phyloP scores from a whole-genome alignment of 2,329 filamentous ascomycete species.

The Aspergillus carbonarius region DNA sequence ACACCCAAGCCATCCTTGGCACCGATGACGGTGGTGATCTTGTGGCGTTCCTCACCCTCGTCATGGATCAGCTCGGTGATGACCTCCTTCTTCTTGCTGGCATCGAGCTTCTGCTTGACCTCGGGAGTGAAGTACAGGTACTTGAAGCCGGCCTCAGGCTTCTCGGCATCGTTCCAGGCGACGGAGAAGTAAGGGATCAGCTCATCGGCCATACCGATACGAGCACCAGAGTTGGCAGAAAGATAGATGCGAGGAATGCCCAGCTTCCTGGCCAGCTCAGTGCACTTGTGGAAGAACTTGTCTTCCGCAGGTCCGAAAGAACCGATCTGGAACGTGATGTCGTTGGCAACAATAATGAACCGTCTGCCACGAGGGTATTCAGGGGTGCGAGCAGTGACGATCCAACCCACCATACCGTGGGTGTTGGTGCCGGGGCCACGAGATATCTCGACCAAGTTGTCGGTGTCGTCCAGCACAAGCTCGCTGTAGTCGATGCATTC shows the following conservation, averaged over 20 bases:
- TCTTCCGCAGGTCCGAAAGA: slow-evolving; percentile 96
- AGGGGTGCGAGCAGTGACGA: slow-evolving; percentile 89
- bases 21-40: slow-evolving; percentile 91
- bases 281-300: slow-evolving; percentile 99
- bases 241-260: slow-evolving; percentile 97
- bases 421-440: slow-evolving; percentile 93
- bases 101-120: slow-evolving; percentile 82
- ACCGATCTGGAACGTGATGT: slow-evolving; percentile 98
- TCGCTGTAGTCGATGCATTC: slow-evolving; percentile 94
- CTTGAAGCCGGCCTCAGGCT: slow-evolving; percentile 87
- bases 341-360: slow-evolving; percentile 97
- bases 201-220: slow-evolving; percentile 94
- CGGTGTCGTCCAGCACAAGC: slow-evolving; percentile 89
- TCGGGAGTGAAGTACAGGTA: slow-evolving; percentile 92
- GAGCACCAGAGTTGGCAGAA: slow-evolving; percentile 97
- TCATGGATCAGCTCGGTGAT: slow-evolving; percentile 86
- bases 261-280: slow-evolving; percentile 87
- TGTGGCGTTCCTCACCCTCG: slow-evolving; percentile 85
- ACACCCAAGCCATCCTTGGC: slow-evolving; percentile 95
- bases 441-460: slow-evolving; percentile 88
- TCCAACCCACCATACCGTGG: slow-evolving; percentile 98
- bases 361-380: slow-evolving; percentile 91
- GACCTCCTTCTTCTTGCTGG: slow-evolving; percentile 70
- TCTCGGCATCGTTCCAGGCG: slow-evolving; percentile 83
- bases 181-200: slow-evolving; percentile 96